Conservation (phyloP, 352 stramenopile genomes). For the Pythium rhizo-oryzae region DNA sequence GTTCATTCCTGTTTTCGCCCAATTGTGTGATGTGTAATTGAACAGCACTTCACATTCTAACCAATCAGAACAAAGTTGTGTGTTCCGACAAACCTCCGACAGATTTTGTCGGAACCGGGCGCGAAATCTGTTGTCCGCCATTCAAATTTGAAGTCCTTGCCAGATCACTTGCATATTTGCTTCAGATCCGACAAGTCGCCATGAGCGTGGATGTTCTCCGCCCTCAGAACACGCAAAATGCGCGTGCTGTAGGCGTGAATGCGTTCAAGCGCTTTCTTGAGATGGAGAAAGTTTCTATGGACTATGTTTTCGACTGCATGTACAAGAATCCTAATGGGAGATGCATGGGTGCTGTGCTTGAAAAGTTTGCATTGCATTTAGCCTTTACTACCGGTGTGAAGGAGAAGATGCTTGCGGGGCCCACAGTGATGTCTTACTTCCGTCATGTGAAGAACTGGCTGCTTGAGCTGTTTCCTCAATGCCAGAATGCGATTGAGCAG, state of each 20-base stretch:
- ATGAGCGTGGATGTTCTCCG: conserved; percentile 11
- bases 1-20: neutral
- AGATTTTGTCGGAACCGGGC: conserved; percentile 18
- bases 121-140: conserved; percentile 12
- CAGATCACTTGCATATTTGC: conserved; percentile 18
- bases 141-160: neutral
- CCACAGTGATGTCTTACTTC: conserved; percentile 16
- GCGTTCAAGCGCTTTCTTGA: conserved; percentile 12
- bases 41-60: neutral
- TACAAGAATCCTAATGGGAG: conserved; percentile 13
- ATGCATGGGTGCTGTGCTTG: conserved; percentile 13
- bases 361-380: conserved; percentile 22
- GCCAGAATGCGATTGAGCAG: neutral
- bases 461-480: conserved; percentile 6
- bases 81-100: conserved; percentile 14
- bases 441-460: conserved; percentile 22
- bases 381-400: conserved; percentile 18
- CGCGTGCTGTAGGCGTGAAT: conserved; percentile 12
- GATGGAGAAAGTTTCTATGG: conserved; percentile 1
- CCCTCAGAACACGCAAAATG: conserved; percentile 19
- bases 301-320: conserved; percentile 19
- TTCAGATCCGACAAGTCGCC: conserved; percentile 4
- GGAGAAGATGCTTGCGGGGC: conserved; percentile 10
- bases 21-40: neutral
- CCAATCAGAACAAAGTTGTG: neutral